Conservation (phyloP, 306 rosid species). For the Rosa rugosa region DNA sequence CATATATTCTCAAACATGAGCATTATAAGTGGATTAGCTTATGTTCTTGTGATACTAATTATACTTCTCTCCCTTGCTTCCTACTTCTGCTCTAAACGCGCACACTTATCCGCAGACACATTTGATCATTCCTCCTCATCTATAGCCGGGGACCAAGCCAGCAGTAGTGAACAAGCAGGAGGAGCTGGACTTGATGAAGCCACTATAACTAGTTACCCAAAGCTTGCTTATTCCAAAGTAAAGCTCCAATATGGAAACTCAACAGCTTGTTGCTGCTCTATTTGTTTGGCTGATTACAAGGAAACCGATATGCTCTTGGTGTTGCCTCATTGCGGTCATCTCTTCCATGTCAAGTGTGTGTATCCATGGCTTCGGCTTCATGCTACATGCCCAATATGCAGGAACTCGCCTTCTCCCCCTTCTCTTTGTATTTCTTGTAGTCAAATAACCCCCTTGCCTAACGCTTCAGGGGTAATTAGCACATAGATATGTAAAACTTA, state of each 20-base stretch:
- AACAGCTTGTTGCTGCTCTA: slow-evolving; percentile 36
- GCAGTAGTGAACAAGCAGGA: not conserved
- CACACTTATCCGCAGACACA: not conserved
- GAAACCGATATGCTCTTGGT: slow-evolving; percentile 45
- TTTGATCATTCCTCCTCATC: not conserved
- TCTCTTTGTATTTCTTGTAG: not conserved
- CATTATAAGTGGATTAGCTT: not conserved
- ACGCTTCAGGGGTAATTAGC: not conserved
- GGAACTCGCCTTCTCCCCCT: slow-evolving; percentile 15
- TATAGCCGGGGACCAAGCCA: not conserved
- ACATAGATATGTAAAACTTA: not conserved
- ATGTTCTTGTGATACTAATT: not conserved
- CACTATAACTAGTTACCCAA: slow-evolving; percentile 28
- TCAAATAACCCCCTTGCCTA: not conserved
- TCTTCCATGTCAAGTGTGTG: slow-evolving; percentile 54
- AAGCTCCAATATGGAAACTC: slow-evolving; percentile 23
- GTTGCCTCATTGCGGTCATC: slow-evolving; percentile 56
- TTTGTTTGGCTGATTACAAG: slow-evolving; percentile 55
- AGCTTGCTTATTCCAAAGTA: slow-evolving; percentile 33
- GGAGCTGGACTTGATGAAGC: slow-evolving; percentile 25
- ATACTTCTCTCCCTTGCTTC: slow-evolving; percentile 1
- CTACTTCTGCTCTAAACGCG: not conserved
- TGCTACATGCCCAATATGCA: slow-evolving; percentile 56
- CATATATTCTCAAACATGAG: not conserved
- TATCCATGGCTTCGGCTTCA: slow-evolving; percentile 55